These are phyloP conservation scores for Hypoxylon crocopeplum DNA, from an alignment of 495 filamentous ascomycete species.

Conservation along the genomic window DNA sequence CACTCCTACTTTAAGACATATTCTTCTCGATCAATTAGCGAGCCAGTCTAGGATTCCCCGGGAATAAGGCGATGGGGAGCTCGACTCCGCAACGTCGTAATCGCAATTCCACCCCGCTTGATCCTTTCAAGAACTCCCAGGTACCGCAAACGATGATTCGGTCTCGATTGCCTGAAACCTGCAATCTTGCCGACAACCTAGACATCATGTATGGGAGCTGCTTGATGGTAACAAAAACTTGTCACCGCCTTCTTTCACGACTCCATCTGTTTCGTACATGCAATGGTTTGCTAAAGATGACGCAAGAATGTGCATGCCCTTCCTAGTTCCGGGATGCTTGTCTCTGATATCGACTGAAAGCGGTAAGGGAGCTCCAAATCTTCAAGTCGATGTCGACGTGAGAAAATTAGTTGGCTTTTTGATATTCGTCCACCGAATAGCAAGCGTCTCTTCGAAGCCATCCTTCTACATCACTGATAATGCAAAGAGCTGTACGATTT, in stretches of 20 bases:
- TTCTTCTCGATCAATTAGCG: slow-evolving; percentile 1
- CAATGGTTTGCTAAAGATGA: slow-evolving; percentile 25
- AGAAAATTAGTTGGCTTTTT: background rate
- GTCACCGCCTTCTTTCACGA: slow-evolving; percentile 26
- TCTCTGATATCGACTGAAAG: slow-evolving; percentile 12
- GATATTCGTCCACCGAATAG: background rate
- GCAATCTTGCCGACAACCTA: slow-evolving; percentile 15
- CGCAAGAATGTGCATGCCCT: slow-evolving; percentile 20
- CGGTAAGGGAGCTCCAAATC: slow-evolving; percentile 12
- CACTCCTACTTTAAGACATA: no score
- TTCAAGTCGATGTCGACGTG: background rate
- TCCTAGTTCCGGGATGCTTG: slow-evolving; percentile 9
- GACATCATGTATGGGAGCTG: slow-evolving; percentile 20
- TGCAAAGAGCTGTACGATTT: slow-evolving; percentile 6
- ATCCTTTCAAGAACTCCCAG: slow-evolving; percentile 10
- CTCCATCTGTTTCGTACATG: slow-evolving; percentile 22
- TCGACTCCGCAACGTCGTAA: slow-evolving; percentile 28
- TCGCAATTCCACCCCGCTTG: slow-evolving; percentile 21
- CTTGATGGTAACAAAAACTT: slow-evolving; percentile 6
- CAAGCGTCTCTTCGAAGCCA: background rate
- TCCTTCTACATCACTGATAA: slow-evolving; percentile 2
- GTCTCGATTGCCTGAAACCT: slow-evolving; percentile 19
- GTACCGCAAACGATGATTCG: slow-evolving; percentile 25
- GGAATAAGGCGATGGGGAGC: slow-evolving; percentile 16
- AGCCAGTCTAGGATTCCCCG: background rate